Base-by-base conservation (phyloP, 106 monocot species). In the Posidonia australis region DNA sequence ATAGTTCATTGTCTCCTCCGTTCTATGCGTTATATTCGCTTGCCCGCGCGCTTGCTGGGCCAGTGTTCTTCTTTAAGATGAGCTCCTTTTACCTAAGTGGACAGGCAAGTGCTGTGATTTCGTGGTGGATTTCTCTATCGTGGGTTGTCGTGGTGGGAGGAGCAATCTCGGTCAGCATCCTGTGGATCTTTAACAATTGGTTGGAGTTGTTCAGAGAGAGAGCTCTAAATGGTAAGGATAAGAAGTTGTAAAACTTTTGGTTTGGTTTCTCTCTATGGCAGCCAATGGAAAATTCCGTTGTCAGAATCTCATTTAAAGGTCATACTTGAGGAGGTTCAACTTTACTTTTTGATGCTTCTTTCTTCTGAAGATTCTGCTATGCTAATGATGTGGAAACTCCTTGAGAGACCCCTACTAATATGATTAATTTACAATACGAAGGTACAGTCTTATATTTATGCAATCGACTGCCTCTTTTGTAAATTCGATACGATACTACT, bases 141-240 rank as follows among this genome's bases (percentile, higher is more conserved):
- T 98, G 96, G 96, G 78, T 98, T 44, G 58, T 90, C 19, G 90
- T 96, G 2, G 87, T 98, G 20, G 90, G 84, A 7, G 69, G 60
- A 7, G 96, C 96, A 3, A 98, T 98, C 32, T 30, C 77, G 28
- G 96, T 90, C 19, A 98, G 96, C 42, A 85, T 87, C 64, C 24
- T 98, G 72, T 98, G 96, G 96, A 78, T 98, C 44, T 74, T 75
- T 22, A 81, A 83, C 63, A 73, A 71, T 12, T 98, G 96, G 96
- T 44, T 85, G 70, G 90, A 78, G 58, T 63, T 87, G 11, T 72
- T 75, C 65, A 85, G 70, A 46, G 90, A 89, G 55, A 72, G 61
- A 61, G 41, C 19, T 61, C 10, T 20, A 20, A 30, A 42, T 16
- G 36, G 1, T 3, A 13, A 61, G 61, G 18, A 41, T 32, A 61